Percentiles rank a stretch among this genome's conserved stretches.
phyloP scores from a whole-genome alignment of 2,329 filamentous ascomycete species.

The Talaromyces sp. region DNA sequence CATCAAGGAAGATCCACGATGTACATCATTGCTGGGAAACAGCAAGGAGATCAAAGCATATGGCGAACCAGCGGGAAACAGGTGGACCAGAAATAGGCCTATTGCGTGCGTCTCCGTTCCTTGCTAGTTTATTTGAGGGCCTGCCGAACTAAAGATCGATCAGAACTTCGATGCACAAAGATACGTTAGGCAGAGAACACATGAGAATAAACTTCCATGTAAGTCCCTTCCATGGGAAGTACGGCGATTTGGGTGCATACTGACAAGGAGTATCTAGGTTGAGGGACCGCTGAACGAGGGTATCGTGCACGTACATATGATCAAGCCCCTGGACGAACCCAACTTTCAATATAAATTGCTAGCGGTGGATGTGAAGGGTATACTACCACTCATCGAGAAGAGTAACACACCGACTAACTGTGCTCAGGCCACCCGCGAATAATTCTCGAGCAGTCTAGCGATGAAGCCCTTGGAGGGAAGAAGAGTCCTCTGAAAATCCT shows the following conservation, averaged over 20 bases:
- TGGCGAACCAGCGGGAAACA: slow-evolving; percentile 75
- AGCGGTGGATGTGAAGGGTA: slow-evolving; percentile 71
- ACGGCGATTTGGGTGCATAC: not conserved
- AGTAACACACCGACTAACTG: not conserved
- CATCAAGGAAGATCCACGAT: slow-evolving; percentile 68
- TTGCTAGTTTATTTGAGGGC: not conserved
- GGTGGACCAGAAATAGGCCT: slow-evolving; percentile 66
- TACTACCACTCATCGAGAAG: not conserved
- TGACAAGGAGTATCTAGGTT: slow-evolving; percentile 49
- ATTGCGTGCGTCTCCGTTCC: slow-evolving; percentile 43
- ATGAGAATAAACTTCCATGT: slow-evolving; percentile 81
- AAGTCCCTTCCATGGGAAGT: slow-evolving; percentile 28
- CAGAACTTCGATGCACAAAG: slow-evolving; percentile 65
- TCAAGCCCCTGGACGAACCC: slow-evolving; percentile 59
- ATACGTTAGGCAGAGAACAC: slow-evolving; percentile 73
- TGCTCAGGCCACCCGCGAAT: slow-evolving; percentile 42
- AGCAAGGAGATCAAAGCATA: slow-evolving; percentile 71
- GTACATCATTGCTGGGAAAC: slow-evolving; percentile 70
- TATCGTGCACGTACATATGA: slow-evolving; percentile 72
- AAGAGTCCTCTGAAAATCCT: slow-evolving; percentile 48
- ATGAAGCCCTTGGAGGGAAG: slow-evolving; percentile 35
- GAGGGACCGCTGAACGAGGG: slow-evolving; percentile 73
- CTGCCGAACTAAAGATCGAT: not conserved
- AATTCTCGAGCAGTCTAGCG: slow-evolving; percentile 44
- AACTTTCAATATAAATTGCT: slow-evolving; percentile 78